These are phyloP conservation scores for Yamadazyma buinensis DNA, from an alignment of 1,139 yeast genomes.

Conservation along the genomic window DNA sequence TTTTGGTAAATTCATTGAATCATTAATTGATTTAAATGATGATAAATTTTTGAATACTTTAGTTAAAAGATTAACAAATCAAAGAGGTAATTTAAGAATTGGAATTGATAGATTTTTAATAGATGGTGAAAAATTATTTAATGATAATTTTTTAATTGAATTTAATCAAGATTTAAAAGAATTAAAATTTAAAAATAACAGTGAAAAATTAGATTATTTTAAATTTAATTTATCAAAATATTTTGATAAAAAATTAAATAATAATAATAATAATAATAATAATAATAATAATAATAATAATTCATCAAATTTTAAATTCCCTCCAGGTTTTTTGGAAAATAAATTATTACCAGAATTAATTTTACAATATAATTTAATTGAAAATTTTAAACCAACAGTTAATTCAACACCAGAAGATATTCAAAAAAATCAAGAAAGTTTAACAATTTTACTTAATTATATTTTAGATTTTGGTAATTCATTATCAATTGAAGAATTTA, in stretches of 20 bases:
- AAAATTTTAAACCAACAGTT: slow-evolving; percentile 18
- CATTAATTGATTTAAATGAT: slow-evolving; percentile 1
- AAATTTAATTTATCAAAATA: slow-evolving; percentile 37
- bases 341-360: slow-evolving; percentile 68
- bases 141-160: slow-evolving; percentile 40
- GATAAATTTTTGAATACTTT: slow-evolving; percentile 1
- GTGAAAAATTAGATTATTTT: slow-evolving; percentile 52
- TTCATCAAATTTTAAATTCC: slow-evolving; percentile 25
- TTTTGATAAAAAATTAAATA: slow-evolving; percentile 17
- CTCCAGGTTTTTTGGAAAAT: slow-evolving; percentile 60
- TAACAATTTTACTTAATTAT: slow-evolving; percentile 42
- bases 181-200: slow-evolving; percentile 45
- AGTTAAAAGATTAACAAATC: slow-evolving; percentile 19
- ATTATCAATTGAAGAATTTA: slow-evolving; percentile 37
- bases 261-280: no score
- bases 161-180: slow-evolving; percentile 51
- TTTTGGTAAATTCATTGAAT: slow-evolving; percentile 51
- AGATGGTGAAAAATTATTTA: slow-evolving; percentile 39
- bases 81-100: slow-evolving; percentile 37
- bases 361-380: slow-evolving; percentile 26
- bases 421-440: slow-evolving; percentile 35
- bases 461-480: slow-evolving; percentile 44
- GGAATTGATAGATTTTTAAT: slow-evolving; percentile 48
- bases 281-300: slow-evolving; percentile 7
- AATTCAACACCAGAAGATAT: slow-evolving; percentile 26